Percentiles rank a stretch among this genome's conserved stretches.
Conservation (phyloP, 1,139 yeast genomes). For the Kurtzmaniella natalensis region DNA sequence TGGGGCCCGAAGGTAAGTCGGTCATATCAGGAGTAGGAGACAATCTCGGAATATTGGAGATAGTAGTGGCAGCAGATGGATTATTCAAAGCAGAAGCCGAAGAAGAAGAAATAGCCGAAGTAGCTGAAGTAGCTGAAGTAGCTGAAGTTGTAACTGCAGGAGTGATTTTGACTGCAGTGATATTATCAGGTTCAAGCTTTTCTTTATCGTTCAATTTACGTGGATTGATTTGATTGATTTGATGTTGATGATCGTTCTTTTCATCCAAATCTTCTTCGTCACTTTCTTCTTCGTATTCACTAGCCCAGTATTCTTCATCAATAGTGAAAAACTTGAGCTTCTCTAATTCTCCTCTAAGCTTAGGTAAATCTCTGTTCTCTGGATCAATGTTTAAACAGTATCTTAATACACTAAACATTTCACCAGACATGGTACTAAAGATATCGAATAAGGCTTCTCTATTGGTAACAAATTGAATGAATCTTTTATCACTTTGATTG, state of each 20-base stretch:
- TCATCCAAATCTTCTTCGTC: conserved; percentile 27
- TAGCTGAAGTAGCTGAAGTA: background rate
- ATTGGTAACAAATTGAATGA: conserved; percentile 80
- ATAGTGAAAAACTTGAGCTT: conserved; percentile 70
- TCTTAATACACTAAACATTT: conserved; percentile 78
- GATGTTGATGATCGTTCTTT: too few relatives aligned
- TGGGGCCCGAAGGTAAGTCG: background rate
- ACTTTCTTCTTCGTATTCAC: conserved; percentile 42
- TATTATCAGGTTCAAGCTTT: conserved; percentile 22
- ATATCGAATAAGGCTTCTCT: conserved; percentile 91
- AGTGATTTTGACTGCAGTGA: conserved; percentile 7
- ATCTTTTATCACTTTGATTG: conserved; percentile 77
- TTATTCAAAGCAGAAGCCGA: conserved; percentile 7
- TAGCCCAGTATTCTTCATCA: conserved; percentile 67
- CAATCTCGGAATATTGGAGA: conserved; percentile 3
- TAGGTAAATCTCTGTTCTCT: conserved; percentile 63
- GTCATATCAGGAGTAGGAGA: conserved; percentile 7
- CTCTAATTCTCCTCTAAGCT: conserved; percentile 56
- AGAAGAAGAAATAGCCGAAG: background rate
- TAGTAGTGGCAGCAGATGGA: conserved; percentile 10
- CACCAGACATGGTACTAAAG: conserved; percentile 84
- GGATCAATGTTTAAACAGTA: conserved; percentile 84
- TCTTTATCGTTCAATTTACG: conserved; percentile 15
- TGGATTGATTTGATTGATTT: conserved; percentile 14
- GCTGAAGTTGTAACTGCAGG: conserved; percentile 1